Percentiles rank a stretch among this genome's conserved stretches.
These are phyloP conservation scores for Botrytis pseudocinerea DNA, from an alignment of 2,329 filamentous ascomycete genomes.

Conservation along the genomic window DNA sequence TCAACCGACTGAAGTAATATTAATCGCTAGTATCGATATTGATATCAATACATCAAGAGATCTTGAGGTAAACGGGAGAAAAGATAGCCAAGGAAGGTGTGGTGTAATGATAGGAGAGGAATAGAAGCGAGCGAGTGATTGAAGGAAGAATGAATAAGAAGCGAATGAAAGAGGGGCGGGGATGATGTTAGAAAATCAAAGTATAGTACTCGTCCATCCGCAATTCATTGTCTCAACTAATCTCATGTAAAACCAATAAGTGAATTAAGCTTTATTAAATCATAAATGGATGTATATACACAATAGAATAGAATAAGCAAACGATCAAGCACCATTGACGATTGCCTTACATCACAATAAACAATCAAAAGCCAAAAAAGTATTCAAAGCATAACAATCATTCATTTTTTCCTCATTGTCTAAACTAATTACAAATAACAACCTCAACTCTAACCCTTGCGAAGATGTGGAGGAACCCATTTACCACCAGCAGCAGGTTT, in stretches of 20 bases:
- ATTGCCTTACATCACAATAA: not conserved
- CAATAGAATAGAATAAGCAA: not conserved
- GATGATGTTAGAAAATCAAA: not conserved
- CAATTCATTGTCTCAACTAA: not conserved
- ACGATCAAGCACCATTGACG: not conserved
- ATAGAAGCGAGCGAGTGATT: not conserved
- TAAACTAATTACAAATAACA: not conserved
- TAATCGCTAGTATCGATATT: not conserved
- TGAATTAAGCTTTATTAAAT: not conserved
- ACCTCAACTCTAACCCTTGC: not conserved
- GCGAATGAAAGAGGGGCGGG: not conserved
- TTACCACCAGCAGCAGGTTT: slow-evolving; percentile 1
- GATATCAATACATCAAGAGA: not conserved
- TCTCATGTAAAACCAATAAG: not conserved
- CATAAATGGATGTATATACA: not conserved
- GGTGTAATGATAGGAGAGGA: too few species aligned
- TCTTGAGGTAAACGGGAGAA: not conserved
- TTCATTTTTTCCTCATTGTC: slow-evolving; percentile 1
- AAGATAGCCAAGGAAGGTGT: not conserved
- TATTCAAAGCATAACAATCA: not conserved
- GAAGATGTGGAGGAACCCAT: slow-evolving; percentile 4
- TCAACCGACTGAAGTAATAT: not conserved
- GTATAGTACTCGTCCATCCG: not conserved
- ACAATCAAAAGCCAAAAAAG: not conserved
- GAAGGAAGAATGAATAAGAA: not conserved